Base-by-base conservation (phyloP, 2,329 filamentous ascomycete genomes). In the Fusarium paranaense region DNA sequence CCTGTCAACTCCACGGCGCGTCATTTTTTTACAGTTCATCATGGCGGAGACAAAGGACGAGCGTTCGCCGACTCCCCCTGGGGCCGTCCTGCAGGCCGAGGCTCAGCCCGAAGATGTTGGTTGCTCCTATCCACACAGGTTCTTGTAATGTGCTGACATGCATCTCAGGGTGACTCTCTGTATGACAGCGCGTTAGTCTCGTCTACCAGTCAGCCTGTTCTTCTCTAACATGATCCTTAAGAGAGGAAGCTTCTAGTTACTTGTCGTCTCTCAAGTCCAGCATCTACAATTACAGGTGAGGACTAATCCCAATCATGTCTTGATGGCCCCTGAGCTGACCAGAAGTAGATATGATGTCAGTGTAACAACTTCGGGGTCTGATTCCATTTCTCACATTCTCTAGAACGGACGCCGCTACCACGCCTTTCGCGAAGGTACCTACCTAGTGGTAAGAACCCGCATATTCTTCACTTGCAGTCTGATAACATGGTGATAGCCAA, bases 361-460 rank as follows among this genome's bases (percentile, higher is more conserved):
- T n/a, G 3, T 6, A 5, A 37, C 0, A 2, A 10, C 8, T 18
- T 5, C 5, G 8, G 13, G 6, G 10, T 11, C n/a, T 2, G 7
- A 8, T 7, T 5, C 16, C 7, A 3, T 4, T 3, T 30, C 10
- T 50, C 3, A 61, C 10, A 2, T 1, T 20, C 0, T 10, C 6
- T 32, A 52, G 47, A 72, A 74, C 0, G 71, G 71, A 13, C 69
- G 72, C 33, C 61, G 69, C 18, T 73, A 72, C 38, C 70, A 72
- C n/a, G 68, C 70, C 10, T 72, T 72, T 22, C 69, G 70, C 1
- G 69, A 72, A 35, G 72, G 72, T 11, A 50, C 72, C 5, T 74
- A 74, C 20, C 65, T 35, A 0, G 10, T 74, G 32, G 71, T 72
- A 67, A 52, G 27, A 27, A 6, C 6, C 27, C 27, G 27, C 25